Conservation (phyloP, 257 asterid genomes). For the Jacaranda mimosifolia region DNA sequence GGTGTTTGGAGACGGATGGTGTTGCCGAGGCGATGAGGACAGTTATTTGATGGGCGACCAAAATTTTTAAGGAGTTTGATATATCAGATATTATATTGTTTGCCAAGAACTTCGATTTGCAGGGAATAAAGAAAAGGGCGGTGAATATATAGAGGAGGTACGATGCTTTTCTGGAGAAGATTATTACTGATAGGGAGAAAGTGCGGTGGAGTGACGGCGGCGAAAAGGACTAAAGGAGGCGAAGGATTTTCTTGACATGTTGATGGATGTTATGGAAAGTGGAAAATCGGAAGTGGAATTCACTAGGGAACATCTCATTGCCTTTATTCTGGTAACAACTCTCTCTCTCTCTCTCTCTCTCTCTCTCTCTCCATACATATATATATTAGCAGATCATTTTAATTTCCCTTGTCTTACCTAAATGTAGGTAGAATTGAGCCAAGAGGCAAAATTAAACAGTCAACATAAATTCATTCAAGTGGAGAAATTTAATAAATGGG, state of each 20-base stretch:
- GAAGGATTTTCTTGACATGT: constrained; percentile 62
- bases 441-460: too few relatives aligned
- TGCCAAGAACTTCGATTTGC: constrained; percentile 59
- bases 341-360: too few relatives aligned
- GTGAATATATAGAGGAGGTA: too few relatives aligned
- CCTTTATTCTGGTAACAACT: constrained; percentile 55
- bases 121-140: constrained; percentile 60
- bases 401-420: too few relatives aligned
- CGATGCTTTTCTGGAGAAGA: constrained; percentile 47
- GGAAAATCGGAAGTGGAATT: constrained; percentile 56
- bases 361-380: too few relatives aligned
- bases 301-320: constrained; percentile 64
- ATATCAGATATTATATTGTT: constrained; percentile 54
- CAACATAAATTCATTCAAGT: too few relatives aligned
- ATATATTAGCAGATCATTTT: too few relatives aligned
- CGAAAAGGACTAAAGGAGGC: constrained; percentile 31
- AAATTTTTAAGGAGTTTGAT: constrained; percentile 65
- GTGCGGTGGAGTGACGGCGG: constrained; percentile 38
- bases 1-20: constrained; percentile 55
- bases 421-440: too few relatives aligned
- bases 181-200: constrained; percentile 51
- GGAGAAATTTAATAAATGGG: too few relatives aligned
- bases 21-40: constrained; percentile 55
- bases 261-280: constrained; percentile 11
- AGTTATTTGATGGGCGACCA: constrained; percentile 61